Conservation (phyloP, 2,329 filamentous ascomycete species). For the Cladophialophora bantiana region DNA sequence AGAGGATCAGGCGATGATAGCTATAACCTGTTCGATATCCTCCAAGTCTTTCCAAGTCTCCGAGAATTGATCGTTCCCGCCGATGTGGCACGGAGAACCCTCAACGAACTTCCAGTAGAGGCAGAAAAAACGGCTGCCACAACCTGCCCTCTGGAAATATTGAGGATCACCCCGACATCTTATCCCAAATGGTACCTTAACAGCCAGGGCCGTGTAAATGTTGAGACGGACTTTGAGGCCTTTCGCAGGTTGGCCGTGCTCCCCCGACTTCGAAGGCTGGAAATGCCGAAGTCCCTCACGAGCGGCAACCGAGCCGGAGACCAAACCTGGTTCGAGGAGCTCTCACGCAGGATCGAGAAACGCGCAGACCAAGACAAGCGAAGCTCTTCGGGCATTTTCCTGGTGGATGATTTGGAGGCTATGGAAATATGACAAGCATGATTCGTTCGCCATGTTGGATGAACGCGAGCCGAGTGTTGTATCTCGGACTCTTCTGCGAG, state of each 20-base stretch:
- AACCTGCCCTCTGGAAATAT: neutral
- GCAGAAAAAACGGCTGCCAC: neutral
- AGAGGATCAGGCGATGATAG: neutral
- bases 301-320: neutral
- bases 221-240: neutral
- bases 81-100: slow-evolving; percentile 1
- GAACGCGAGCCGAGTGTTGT: neutral
- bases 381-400: slow-evolving; percentile 22
- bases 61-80: slow-evolving; percentile 1
- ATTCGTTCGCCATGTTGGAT: neutral
- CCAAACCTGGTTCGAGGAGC: neutral
- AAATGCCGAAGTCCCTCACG: slow-evolving; percentile 13
- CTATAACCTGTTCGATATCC: slow-evolving; percentile 15
- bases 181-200: neutral
- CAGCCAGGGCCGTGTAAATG: neutral
- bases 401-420: slow-evolving; percentile 6
- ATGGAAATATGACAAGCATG: neutral
- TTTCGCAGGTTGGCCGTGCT: slow-evolving; percentile 15
- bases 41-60: slow-evolving; percentile 14
- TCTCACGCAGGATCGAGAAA: slow-evolving; percentile 14
- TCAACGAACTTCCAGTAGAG: neutral
- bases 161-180: neutral
- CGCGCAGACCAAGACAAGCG: slow-evolving; percentile 15
- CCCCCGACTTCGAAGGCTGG: slow-evolving; percentile 23
- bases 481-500: neutral